Evolutionary conservation across 2,329 filamentous ascomycete genomes (phyloP).

Genomic region (Simplicillium aogashimaense): DNA sequence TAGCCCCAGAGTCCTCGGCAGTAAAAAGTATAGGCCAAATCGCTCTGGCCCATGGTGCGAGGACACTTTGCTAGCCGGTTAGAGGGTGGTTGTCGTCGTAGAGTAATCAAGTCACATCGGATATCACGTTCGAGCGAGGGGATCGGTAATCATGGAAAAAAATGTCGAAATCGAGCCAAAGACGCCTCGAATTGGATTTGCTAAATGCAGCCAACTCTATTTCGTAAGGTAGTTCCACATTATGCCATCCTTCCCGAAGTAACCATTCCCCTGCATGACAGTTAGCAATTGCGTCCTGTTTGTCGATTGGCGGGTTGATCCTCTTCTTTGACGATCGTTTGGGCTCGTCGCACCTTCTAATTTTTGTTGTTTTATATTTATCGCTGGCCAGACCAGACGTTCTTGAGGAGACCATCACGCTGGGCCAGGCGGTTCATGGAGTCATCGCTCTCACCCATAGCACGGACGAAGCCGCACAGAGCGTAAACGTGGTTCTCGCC

Average conservation of each 20-base stretch:
- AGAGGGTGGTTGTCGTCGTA: not conserved
- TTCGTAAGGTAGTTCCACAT: constrained; percentile 16
- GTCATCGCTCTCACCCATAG: constrained; percentile 97
- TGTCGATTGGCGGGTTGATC: no score
- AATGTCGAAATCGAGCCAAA: constrained; percentile 32
- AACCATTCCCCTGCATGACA: constrained; percentile 13
- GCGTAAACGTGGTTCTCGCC: constrained; percentile 98
- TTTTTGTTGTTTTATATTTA: constrained; percentile 27
- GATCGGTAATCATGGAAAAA: no score
- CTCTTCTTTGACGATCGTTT: not conserved
- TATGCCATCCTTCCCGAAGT: constrained; percentile 27
- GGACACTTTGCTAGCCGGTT: constrained; percentile 47
- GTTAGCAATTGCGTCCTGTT: constrained; percentile 1
- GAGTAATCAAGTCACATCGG: constrained; percentile 1
- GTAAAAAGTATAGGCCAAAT: constrained; percentile 23
- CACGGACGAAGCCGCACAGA: constrained; percentile 93
- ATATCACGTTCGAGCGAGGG: no score
- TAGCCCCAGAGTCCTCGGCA: constrained; percentile 44
- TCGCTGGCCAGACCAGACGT: constrained; percentile 76
- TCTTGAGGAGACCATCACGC: constrained; percentile 94
- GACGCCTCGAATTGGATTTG: constrained; percentile 35
- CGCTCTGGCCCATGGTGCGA: constrained; percentile 28
- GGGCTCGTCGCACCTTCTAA: constrained; percentile 11
- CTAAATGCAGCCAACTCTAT: constrained; percentile 33
- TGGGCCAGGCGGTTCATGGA: constrained; percentile 90